A percentile compares a stretch with the other conserved stretches of the same genome.
These are phyloP conservation scores for Emergomyces orientalis DNA, from an alignment of 2,329 filamentous ascomycete species.

Conservation along the genomic window DNA sequence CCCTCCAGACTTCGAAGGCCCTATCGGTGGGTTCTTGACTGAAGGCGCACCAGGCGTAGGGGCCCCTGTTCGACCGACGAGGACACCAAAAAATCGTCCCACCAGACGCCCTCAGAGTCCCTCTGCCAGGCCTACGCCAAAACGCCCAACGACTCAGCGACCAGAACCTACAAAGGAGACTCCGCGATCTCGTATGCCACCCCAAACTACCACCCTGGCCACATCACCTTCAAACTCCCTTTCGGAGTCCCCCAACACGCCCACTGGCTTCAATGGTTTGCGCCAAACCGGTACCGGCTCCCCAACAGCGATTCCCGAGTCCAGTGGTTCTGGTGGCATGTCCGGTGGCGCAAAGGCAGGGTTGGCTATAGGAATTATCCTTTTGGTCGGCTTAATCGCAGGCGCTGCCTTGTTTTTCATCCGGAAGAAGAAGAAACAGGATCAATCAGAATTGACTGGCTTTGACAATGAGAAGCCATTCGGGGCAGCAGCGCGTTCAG, in stretches of 20 bases:
- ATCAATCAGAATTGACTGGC: constrained; percentile 30
- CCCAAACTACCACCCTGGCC: constrained; percentile 17
- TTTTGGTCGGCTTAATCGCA: constrained; percentile 56
- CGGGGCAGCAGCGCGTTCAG: constrained; percentile 20
- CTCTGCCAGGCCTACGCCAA: constrained; percentile 18
- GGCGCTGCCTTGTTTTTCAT: constrained; percentile 63
- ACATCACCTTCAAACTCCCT: constrained; percentile 17
- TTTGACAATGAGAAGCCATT: constrained; percentile 25
- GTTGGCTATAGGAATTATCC: constrained; percentile 70
- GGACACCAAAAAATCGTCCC: constrained; percentile 10
- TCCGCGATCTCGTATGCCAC: constrained; percentile 13
- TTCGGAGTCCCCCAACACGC: constrained; percentile 6
- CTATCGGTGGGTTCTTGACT: constrained; percentile 42
- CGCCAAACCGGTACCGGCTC: constrained; percentile 5
- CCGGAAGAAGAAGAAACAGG: constrained; percentile 57
- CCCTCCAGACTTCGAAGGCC: constrained; percentile 44
- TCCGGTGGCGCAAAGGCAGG: constrained; percentile 59
- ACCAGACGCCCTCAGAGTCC: constrained; percentile 4
- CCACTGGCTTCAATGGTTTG: constrained; percentile 10
- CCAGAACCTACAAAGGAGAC: constrained; percentile 8
- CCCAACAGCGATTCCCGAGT: constrained; percentile 19
- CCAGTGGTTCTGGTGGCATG: constrained; percentile 30
- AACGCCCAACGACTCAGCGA: constrained; percentile 13
- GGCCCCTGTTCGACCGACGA: constrained; percentile 21
- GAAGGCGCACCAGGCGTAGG: constrained; percentile 20